phyloP scores from a whole-genome alignment of 2,329 filamentous ascomycete species.

The Curvularia verruculosa region DNA sequence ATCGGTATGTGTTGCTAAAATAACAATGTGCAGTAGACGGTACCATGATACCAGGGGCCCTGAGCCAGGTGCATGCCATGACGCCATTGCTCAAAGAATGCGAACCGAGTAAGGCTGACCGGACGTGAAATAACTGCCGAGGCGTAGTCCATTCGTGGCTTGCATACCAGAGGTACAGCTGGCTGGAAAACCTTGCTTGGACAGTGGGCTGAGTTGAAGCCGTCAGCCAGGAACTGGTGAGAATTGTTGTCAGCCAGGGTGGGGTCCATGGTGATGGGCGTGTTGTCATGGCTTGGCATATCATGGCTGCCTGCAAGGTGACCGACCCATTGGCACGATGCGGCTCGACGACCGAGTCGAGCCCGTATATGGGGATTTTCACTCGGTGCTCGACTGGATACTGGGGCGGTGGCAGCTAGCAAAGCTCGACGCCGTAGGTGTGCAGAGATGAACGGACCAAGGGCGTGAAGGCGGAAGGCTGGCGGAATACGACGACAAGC shows the following conservation, averaged over 20 bases:
- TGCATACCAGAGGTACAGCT: slow-evolving; percentile 10
- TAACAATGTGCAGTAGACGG: slow-evolving; percentile 4
- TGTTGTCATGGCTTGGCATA: slow-evolving; percentile 2
- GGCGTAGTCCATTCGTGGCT: slow-evolving; percentile 9
- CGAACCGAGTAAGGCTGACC: slow-evolving; percentile 12
- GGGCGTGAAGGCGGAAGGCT: slow-evolving; percentile 2
- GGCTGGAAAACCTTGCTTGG: background rate
- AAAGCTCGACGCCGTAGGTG: too few relatives aligned
- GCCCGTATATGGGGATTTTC: background rate
- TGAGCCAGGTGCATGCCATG: slow-evolving; percentile 3
- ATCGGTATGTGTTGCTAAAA: slow-evolving; percentile 2
- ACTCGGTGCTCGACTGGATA: too few relatives aligned
- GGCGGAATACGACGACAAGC: slow-evolving; percentile 6
- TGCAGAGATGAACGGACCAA: background rate
- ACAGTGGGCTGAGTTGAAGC: slow-evolving; percentile 6
- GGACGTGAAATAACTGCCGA: slow-evolving; percentile 4
- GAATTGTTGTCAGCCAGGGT: slow-evolving; percentile 17
- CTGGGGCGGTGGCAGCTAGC: slow-evolving; percentile 6
- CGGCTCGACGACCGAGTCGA: background rate
- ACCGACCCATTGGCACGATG: slow-evolving; percentile 3
- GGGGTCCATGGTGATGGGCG: slow-evolving; percentile 4
- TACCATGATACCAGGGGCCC: background rate
- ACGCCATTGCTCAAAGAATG: background rate
- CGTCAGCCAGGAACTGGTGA: slow-evolving; percentile 7
- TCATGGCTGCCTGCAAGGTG: slow-evolving; percentile 14